These are phyloP conservation scores for Poa annua DNA, from an alignment of 176 grass and related monocot species.

Conservation along the genomic window DNA sequence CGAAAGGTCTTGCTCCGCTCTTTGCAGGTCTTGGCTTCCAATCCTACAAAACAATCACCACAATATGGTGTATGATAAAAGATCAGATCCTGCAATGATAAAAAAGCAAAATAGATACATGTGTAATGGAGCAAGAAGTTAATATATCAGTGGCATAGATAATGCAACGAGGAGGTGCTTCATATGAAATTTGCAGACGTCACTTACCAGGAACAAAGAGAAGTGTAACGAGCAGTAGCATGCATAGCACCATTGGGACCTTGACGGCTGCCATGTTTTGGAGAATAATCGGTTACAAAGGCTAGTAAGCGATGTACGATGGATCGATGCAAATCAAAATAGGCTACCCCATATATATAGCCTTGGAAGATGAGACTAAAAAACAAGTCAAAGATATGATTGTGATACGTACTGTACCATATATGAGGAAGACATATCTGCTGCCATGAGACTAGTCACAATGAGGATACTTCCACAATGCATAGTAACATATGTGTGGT, in stretches of 20 bases:
- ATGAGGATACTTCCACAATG: too few species aligned
- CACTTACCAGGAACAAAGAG: background rate
- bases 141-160: background rate
- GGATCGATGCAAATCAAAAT: background rate
- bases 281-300: background rate
- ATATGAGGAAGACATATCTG: too few species aligned
- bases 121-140: background rate
- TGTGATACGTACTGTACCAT: too few species aligned
- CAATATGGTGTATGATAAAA: background rate
- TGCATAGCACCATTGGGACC: background rate
- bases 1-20: background rate
- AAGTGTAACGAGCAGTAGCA: background rate
- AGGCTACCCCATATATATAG: too few species aligned
- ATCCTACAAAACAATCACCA: constrained; percentile 11
- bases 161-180: background rate
- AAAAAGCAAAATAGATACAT: constrained; percentile 6
- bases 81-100: background rate
- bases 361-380: too few species aligned
- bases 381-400: too few species aligned
- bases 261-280: background rate
- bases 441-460: too few species aligned
- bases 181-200: background rate
- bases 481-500: too few species aligned
- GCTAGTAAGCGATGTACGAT: background rate
- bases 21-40: background rate